Evolutionary conservation across 2,329 filamentous ascomycete species (phyloP).

Genomic region (Thermochaetoides dissita): DNA sequence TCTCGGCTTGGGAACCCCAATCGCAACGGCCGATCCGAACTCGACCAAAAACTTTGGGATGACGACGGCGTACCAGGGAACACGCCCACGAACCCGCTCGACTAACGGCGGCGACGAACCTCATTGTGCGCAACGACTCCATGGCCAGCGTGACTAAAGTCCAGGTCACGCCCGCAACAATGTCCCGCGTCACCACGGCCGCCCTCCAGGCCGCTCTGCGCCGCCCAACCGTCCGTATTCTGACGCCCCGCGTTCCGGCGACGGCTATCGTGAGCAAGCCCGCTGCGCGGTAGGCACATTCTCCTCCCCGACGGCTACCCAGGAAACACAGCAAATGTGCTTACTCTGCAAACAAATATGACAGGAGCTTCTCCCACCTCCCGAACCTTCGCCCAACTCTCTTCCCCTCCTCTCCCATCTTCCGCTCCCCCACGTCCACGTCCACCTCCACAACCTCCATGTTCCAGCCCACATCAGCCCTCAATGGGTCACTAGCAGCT

Average conservation of each 20-base stretch:
- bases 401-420: constrained; percentile 15
- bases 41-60: constrained; percentile 4
- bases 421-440: constrained; percentile 17
- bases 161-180: not conserved
- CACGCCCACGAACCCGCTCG: not conserved
- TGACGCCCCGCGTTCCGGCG: not conserved
- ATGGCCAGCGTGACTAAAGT: not conserved
- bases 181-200: constrained; percentile 7
- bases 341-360: not conserved
- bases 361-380: constrained; percentile 28
- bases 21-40: not conserved
- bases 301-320: constrained; percentile 28
- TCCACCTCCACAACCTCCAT: constrained; percentile 18
- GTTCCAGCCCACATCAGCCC: constrained; percentile 13
- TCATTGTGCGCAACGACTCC: no score
- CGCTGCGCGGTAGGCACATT: constrained; percentile 12
- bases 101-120: no score
- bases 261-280: not conserved
- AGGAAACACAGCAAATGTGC: not conserved
- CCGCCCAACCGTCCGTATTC: constrained; percentile 7
- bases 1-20: not conserved
- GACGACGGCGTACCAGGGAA: constrained; percentile 1
- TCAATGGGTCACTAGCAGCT: constrained; percentile 11
- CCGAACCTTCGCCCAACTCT: constrained; percentile 36
- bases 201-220: constrained; percentile 11